Evolutionary conservation across 2,329 filamentous ascomycete species (phyloP), one percentile per base, ranked within the genome.

Genomic region (Arthrocladium fulminans): DNA sequence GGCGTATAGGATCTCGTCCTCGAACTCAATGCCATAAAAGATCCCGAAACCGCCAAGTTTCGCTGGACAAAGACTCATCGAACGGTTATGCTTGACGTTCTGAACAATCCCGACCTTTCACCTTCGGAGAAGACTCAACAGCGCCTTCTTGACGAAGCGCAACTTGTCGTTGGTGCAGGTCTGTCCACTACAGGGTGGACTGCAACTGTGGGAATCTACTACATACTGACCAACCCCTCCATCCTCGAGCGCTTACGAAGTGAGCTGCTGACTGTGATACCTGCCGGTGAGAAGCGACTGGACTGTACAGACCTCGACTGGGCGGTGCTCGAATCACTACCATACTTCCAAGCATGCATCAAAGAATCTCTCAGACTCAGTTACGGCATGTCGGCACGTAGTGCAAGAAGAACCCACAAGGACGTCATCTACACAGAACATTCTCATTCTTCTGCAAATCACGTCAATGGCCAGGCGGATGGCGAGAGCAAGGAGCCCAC

Each of bases 301-400:
- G 50, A 17, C n/a, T 13, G 12, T 17, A 23, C 10, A 3, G 13
- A 7, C n/a, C 32, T 47, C n/a, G 17, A 41, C 44, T 63, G 61
- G 60, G 54, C 52, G 6, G 50, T 63, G 17, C 57, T 70, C 4
- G 63, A 73, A 53, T 57, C 64, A 39, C 57, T 71, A 3, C 66
- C 69, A 0, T 73, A 69, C 51, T 59, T 74, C 9, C 61, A 64
- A 3, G 68, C 67, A 1, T 53, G 66, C 9, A 61, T 71, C 7
- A 57, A 60, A 23, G 68, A 71, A 51, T 56, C 63, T 0, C 50
- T 73, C 10, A 65, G 72, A 3, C 48, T 73, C 1, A 63, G 66
- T 23, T 67, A 66, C 7, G 42, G 20, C 34, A 32, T 25, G 24
- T 39, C 22, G 12, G 22, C 44, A n/a, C 25, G 43, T 7, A 19